Evolutionary conservation across 805 yeast species (phyloP).

Genomic region (Candida germanica): DNA sequence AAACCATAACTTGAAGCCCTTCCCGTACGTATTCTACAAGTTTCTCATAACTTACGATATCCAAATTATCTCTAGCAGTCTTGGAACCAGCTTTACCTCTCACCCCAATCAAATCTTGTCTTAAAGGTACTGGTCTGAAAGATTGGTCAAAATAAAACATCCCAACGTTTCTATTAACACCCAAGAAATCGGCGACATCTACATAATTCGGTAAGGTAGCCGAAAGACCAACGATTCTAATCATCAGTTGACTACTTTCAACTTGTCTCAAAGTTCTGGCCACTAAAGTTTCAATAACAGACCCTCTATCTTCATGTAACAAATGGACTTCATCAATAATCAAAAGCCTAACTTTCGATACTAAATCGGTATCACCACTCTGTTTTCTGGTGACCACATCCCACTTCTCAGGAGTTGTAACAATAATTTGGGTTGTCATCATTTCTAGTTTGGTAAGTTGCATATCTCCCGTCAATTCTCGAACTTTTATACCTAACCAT

Average conservation of each 20-base stretch:
- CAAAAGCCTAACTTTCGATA: constrained; percentile 76
- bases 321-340: constrained; percentile 97
- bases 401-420: constrained; percentile 98
- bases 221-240: constrained; percentile 88
- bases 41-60: constrained; percentile 72
- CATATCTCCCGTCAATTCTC: constrained; percentile 91
- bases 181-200: constrained; percentile 93
- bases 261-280: constrained; percentile 94
- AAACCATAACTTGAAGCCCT: constrained; percentile 92
- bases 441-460: constrained; percentile 75
- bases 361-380: constrained; percentile 81
- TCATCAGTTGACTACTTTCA: constrained; percentile 90
- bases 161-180: constrained; percentile 86
- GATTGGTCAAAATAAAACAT: constrained; percentile 93
- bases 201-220: constrained; percentile 90
- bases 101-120: constrained; percentile 85
- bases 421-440: constrained; percentile 72
- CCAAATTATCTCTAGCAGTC: constrained; percentile 69
- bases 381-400: constrained; percentile 96
- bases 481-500: constrained; percentile 83
- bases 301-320: constrained; percentile 96
- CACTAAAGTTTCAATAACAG: constrained; percentile 92
- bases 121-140: constrained; percentile 90
- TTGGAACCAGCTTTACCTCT: constrained; percentile 79
- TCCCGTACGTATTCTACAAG: constrained; percentile 59